These are phyloP conservation scores for Zea luxurians DNA, from an alignment of 176 grass and related monocot species.

Conservation along the genomic window DNA sequence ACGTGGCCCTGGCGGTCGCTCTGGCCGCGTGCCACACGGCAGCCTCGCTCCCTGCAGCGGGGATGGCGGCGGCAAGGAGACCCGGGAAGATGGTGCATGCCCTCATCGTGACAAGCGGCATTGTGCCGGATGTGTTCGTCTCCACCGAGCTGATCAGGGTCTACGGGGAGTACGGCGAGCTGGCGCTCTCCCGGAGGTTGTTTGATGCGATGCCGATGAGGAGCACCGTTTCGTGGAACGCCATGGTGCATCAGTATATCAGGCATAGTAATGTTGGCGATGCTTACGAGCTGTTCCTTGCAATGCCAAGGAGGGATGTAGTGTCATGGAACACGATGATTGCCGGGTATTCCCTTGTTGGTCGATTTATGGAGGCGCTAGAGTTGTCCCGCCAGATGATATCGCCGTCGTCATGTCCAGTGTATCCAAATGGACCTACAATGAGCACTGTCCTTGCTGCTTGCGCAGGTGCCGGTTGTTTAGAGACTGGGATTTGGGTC, in stretches of 20 bases:
- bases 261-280: slow-evolving; percentile 43
- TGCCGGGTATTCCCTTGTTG: slow-evolving; percentile 48
- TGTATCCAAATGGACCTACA: slow-evolving; percentile 57
- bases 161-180: slow-evolving; percentile 46
- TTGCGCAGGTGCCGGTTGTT: slow-evolving; percentile 48
- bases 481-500: slow-evolving; percentile 63
- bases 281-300: slow-evolving; percentile 50
- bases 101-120: slow-evolving; percentile 44
- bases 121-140: slow-evolving; percentile 50
- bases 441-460: slow-evolving; percentile 61
- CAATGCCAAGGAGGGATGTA: slow-evolving; percentile 57
- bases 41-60: neutral
- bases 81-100: slow-evolving; percentile 57
- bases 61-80: neutral
- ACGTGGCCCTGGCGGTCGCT: slow-evolving; percentile 44
- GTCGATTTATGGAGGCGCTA: slow-evolving; percentile 51
- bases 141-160: slow-evolving; percentile 60
- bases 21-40: slow-evolving; percentile 40
- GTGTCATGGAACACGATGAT: slow-evolving; percentile 81
- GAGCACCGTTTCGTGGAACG: slow-evolving; percentile 57
- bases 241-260: slow-evolving; percentile 72
- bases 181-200: slow-evolving; percentile 35
- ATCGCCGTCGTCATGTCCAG: slow-evolving; percentile 27
- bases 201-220: slow-evolving; percentile 47
- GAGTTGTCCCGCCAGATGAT: slow-evolving; percentile 65